Conservation (phyloP, 2,329 filamentous ascomycete genomes). For the Coniochaeta sp. region DNA sequence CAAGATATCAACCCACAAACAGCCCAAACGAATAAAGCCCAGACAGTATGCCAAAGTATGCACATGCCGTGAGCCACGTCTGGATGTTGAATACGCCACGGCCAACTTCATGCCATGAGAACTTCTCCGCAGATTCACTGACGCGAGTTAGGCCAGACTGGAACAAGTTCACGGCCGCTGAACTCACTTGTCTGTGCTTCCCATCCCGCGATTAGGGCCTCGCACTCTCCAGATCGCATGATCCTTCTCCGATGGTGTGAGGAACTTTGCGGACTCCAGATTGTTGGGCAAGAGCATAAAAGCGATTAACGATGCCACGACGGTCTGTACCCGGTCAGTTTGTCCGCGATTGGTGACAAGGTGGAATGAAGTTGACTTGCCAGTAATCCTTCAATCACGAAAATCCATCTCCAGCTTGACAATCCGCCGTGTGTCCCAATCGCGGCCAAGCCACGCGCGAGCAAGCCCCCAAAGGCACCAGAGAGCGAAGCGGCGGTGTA, state of each 20-base stretch:
- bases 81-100: constrained; percentile 54
- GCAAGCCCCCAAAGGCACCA: constrained; percentile 50
- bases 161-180: background rate
- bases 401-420: constrained; percentile 55
- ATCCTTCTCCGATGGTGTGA: constrained; percentile 38
- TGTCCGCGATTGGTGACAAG: constrained; percentile 4
- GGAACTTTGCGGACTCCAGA: background rate
- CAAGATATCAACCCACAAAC: constrained; percentile 37
- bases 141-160: background rate
- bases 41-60: constrained; percentile 52
- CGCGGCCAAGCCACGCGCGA: constrained; percentile 13
- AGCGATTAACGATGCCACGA: background rate
- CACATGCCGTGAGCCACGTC: constrained; percentile 54
- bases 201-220: background rate
- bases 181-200: background rate
- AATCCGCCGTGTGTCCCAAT: constrained; percentile 47
- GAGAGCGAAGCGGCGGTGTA: constrained; percentile 60
- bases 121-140: constrained; percentile 33
- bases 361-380: background rate
- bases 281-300: background rate
- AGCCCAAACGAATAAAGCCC: constrained; percentile 57
- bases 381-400: constrained; percentile 17
- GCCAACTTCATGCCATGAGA: constrained; percentile 53
- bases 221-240: constrained; percentile 33
- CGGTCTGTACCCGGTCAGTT: background rate